Conservation (phyloP, 768 basidiomycete species). For the Sarcodon sp. region DNA sequence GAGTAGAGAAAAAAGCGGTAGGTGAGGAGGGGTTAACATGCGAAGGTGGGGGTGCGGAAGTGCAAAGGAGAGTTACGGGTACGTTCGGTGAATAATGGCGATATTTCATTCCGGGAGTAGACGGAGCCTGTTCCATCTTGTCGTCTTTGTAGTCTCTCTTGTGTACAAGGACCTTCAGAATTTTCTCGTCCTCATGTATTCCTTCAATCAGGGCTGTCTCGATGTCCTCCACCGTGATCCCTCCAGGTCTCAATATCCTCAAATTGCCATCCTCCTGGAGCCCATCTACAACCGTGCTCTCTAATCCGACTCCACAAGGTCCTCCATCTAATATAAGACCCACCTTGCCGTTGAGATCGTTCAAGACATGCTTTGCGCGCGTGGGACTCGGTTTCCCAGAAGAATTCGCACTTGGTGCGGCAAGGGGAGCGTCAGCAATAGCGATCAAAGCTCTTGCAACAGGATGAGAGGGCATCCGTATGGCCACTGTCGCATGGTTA, state of each 20-base stretch:
- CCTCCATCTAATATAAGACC: constrained; percentile 87
- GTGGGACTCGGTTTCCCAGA: constrained; percentile 95
- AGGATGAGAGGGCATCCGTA: constrained; percentile 91
- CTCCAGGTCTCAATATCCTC: constrained; percentile 83
- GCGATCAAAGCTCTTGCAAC: constrained; percentile 86
- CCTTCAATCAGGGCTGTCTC: constrained; percentile 38
- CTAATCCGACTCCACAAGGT: constrained; percentile 77
- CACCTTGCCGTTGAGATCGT: constrained; percentile 68
- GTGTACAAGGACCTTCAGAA: constrained; percentile 66
- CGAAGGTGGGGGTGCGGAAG: constrained; percentile 27
- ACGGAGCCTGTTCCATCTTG: constrained; percentile 64
- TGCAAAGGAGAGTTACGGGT: constrained; percentile 67
- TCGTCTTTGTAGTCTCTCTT: constrained; percentile 64
- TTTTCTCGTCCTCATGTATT: constrained; percentile 16
- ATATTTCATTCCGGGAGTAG: constrained; percentile 99
- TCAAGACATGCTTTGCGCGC: constrained; percentile 68
- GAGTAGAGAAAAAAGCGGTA: not conserved
- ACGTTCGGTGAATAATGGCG: constrained; percentile 90
- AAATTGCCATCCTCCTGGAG: constrained; percentile 62
- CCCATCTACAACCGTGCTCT: constrained; percentile 93
- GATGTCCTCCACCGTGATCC: constrained; percentile 84
- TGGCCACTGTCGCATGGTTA: constrained; percentile 67
- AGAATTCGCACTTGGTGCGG: constrained; percentile 92
- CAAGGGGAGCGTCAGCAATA: constrained; percentile 59
- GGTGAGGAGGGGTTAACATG: constrained; percentile 11